Percentiles rank a stretch among this genome's conserved stretches.
Conservation (phyloP, 2,329 filamentous ascomycete species). For the Macrophomina pseudophaseolina region DNA sequence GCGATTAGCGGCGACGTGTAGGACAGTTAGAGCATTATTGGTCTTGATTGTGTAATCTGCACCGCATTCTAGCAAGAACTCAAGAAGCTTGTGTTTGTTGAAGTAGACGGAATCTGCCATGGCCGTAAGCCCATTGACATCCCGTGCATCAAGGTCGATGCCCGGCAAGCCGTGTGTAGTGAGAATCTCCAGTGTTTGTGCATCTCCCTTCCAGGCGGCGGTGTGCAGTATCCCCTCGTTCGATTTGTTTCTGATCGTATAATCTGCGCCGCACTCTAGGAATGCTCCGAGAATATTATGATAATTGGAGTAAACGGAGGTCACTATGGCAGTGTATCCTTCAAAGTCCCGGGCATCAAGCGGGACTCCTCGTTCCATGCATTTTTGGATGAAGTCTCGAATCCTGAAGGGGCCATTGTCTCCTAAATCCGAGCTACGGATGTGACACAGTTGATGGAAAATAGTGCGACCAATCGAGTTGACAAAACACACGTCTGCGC, state of each 20-base stretch:
- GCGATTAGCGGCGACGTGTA: not conserved
- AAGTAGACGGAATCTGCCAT: not conserved
- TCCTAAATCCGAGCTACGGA: not conserved
- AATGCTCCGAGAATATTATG: not conserved
- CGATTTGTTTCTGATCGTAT: not conserved
- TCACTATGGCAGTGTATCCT: not conserved
- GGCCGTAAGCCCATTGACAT: not conserved
- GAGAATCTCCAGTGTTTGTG: not conserved
- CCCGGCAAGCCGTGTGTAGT: conserved; percentile 3
- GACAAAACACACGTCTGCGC: not conserved
- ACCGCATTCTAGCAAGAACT: not conserved
- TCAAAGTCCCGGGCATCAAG: not conserved
- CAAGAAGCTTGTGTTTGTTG: not conserved
- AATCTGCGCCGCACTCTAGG: conserved; percentile 1
- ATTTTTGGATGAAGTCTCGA: not conserved
- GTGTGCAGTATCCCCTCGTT: not conserved
- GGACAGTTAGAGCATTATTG: not conserved
- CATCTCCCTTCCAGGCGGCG: not conserved
- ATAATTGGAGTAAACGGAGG: not conserved
- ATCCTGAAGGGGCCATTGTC: not conserved
- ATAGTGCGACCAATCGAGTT: not conserved
- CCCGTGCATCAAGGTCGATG: not conserved
- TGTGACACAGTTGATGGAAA: not conserved
- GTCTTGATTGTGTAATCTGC: conserved; percentile 1
- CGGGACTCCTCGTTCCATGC: not conserved